Conservation (phyloP, 1,284 basidiomycete genomes). For the Heterobasidion annosum region DNA sequence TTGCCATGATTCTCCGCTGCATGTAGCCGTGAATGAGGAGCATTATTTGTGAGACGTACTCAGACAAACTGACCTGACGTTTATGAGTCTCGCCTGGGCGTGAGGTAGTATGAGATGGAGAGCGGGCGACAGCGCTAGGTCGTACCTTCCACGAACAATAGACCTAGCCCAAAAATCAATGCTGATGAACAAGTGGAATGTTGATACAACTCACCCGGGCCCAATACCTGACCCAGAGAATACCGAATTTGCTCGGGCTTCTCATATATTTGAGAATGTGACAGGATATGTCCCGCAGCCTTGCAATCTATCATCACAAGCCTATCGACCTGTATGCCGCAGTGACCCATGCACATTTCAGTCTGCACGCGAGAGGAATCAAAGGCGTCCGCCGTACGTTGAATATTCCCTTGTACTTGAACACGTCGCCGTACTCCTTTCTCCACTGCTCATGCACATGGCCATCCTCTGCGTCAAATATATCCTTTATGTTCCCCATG, state of each 20-base stretch:
- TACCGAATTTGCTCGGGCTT: conserved; percentile 30
- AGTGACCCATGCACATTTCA: not conserved
- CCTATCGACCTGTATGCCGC: conserved; percentile 22
- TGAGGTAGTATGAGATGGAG: not conserved
- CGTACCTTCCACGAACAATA: conserved; percentile 33
- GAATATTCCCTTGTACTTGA: conserved; percentile 36
- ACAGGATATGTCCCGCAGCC: conserved; percentile 41
- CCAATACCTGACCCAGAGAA: conserved; percentile 28
- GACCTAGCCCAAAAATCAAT: conserved; percentile 15
- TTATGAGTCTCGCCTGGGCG: conserved; percentile 28
- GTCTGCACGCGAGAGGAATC: not conserved
- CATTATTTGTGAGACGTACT: not conserved
- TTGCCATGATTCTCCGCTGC: conserved; percentile 4
- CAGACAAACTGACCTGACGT: conserved; percentile 28
- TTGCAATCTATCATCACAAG: conserved; percentile 40
- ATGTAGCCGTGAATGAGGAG: not conserved
- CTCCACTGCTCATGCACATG: conserved; percentile 45
- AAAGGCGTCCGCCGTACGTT: conserved; percentile 25
- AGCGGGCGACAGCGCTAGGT: not conserved
- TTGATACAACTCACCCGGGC: conserved; percentile 23
- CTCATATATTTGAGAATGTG: conserved; percentile 34
- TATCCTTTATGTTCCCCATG: conserved; percentile 33
- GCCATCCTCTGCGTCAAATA: conserved; percentile 29
- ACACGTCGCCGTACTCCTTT: conserved; percentile 38
- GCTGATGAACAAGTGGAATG: too few relatives aligned